A percentile compares a stretch with the other conserved stretches of the same genome.
These are phyloP conservation scores for Phaeosphaeriaceae sp. DNA, from an alignment of 2,329 filamentous ascomycete species.

Conservation along the genomic window DNA sequence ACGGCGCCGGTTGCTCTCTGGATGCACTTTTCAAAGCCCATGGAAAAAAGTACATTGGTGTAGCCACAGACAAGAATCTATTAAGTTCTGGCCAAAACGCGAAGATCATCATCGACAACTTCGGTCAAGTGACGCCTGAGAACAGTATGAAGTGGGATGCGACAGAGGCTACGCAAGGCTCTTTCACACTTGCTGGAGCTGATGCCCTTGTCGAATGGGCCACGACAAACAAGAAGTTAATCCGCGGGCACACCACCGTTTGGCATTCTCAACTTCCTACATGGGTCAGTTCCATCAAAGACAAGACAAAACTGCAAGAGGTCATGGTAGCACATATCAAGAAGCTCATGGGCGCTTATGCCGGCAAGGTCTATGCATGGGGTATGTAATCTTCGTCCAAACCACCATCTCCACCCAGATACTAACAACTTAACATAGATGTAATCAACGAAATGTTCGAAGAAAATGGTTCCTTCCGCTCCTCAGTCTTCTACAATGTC, in stretches of 20 bases:
- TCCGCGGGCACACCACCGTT: slow-evolving; percentile 69
- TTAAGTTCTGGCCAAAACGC: slow-evolving; percentile 59
- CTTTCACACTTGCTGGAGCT: slow-evolving; percentile 63
- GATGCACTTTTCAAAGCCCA: slow-evolving; percentile 64
- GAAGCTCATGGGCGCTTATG: slow-evolving; percentile 64
- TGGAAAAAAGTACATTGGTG: slow-evolving; percentile 71
- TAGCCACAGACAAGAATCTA: slow-evolving; percentile 60
- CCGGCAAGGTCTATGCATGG: slow-evolving; percentile 68
- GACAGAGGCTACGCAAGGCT: slow-evolving; percentile 55
- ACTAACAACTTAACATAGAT: slow-evolving; percentile 17
- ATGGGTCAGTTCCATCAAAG: slow-evolving; percentile 65
- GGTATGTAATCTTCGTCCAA: slow-evolving; percentile 14
- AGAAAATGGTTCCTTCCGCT: slow-evolving; percentile 64
- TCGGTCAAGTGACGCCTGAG: slow-evolving; percentile 70
- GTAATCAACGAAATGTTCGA: slow-evolving; percentile 57
- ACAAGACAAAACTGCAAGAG: slow-evolving; percentile 58
- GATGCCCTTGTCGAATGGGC: slow-evolving; percentile 69
- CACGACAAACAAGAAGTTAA: slow-evolving; percentile 59
- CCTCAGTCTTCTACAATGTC: slow-evolving; percentile 69
- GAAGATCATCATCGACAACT: slow-evolving; percentile 65
- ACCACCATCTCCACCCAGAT: not conserved
- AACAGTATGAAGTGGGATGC: slow-evolving; percentile 74
- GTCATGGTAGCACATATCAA: slow-evolving; percentile 67
- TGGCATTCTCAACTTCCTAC: slow-evolving; percentile 62
- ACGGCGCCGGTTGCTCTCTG: slow-evolving; percentile 46